Base-by-base conservation (phyloP, 1,284 basidiomycete genomes). In the Trametes versicolor region DNA sequence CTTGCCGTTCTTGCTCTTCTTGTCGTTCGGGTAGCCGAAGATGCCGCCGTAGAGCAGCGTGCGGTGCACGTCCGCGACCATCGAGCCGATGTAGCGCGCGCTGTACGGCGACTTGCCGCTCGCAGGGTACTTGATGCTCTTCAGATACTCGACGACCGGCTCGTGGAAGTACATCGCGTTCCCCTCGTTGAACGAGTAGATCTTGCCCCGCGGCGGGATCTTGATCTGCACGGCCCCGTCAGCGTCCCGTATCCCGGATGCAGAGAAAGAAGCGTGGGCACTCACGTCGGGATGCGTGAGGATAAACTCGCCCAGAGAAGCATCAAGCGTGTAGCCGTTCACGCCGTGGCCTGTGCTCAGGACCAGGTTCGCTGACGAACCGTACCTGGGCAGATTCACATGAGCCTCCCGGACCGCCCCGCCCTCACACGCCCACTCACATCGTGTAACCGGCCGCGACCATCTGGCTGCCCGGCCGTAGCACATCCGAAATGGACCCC, bases 161-260 rank as follows among this genome's bases (percentile, higher is more conserved):
- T 89, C 83, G 82, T 98, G 86, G 86, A 98, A 99, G 83, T 96
- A 97, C 85, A 93, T 85, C 60, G 95, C 89, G 83, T 99, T 99
- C 70, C 97, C 97, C 82, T 99, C 98, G 82, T 99, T 99, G 87
- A 99, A 97, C 21, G 97, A 99, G 84, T 99, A 99, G 77, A 99
- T 99, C 84, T 99, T 99, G 72, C 98, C 98, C 63, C 98, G 91
- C 27, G 88, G 73, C 7, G 98, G 98, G 71, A 99, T 93, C 78
- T 89, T 87, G 80, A 99, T 99, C 92, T 93, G 73, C 58, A 52
- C 49, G 10, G 50, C 39, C 10, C 15, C 29, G 66, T 70, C 50
- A 65, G 39, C 51, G 56, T 50, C n/a, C 55, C 50, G 50, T 23
- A 41, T 27, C n/a, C n/a, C 53, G 17, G 48, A 53, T 45, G 53